A percentile compares a stretch with the other conserved stretches of the same genome.
phyloP scores from a whole-genome alignment of 371 early-diverging fungal genomes.

The Mortierella sp. region DNA sequence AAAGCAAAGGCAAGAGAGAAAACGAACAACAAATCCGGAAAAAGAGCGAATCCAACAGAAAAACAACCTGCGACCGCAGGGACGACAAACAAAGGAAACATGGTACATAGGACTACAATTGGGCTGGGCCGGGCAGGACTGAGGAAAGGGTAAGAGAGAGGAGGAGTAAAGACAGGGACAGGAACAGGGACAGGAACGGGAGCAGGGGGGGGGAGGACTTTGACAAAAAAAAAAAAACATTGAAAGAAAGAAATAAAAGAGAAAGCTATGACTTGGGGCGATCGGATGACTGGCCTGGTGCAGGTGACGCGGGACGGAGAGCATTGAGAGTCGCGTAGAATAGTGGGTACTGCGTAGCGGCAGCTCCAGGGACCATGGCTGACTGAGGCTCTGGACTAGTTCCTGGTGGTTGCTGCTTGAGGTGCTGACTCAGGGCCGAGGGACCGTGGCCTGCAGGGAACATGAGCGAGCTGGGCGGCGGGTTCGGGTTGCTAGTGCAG shows the following conservation, averaged over 20 bases:
- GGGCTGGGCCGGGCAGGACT: too few relatives aligned
- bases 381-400: conserved; percentile 4
- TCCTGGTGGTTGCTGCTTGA: conserved; percentile 26
- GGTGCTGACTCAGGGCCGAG: conserved; percentile 46
- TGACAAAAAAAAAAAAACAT: not conserved
- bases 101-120: too few relatives aligned
- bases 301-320: conserved; percentile 31
- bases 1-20: too few relatives aligned
- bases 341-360: conserved; percentile 46
- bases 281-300: conserved; percentile 5
- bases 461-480: conserved; percentile 20
- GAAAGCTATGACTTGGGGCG: not conserved
- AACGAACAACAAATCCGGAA: too few relatives aligned
- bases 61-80: too few relatives aligned
- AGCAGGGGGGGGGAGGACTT: not conserved
- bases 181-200: not conserved
- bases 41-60: too few relatives aligned
- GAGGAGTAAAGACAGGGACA: not conserved
- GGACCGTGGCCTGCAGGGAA: conserved; percentile 17
- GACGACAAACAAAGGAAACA: too few relatives aligned
- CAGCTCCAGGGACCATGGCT: conserved; percentile 21
- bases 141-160: too few relatives aligned
- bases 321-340: conserved; percentile 51
- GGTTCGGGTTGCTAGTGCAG: conserved; percentile 43
- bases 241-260: not conserved